Percentiles rank a stretch among this genome's conserved stretches.
Conservation (phyloP, 2,329 filamentous ascomycete species). For the Coleophoma cylindrospora region DNA sequence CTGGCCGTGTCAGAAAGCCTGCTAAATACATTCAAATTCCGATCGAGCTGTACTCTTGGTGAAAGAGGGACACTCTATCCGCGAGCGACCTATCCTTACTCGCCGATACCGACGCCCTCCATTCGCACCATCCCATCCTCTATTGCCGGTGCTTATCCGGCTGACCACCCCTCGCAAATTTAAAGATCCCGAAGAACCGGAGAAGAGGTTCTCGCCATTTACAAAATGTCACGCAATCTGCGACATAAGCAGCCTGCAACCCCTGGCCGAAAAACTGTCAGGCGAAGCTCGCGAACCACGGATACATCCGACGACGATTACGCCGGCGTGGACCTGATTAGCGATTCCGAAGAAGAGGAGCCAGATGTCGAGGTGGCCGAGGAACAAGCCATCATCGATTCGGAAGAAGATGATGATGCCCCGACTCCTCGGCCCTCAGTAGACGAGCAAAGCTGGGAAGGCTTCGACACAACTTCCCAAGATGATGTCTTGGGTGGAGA, state of each 20-base stretch:
- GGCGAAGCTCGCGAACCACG: slow-evolving; percentile 36
- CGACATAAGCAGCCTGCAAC: slow-evolving; percentile 41
- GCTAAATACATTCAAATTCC: slow-evolving; percentile 24
- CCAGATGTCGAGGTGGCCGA: slow-evolving; percentile 73
- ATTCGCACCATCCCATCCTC: background rate
- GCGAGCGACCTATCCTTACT: slow-evolving; percentile 5
- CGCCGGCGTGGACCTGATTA: slow-evolving; percentile 73
- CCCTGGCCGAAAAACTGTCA: slow-evolving; percentile 14
- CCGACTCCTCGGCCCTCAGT: slow-evolving; percentile 27
- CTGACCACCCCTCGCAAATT: slow-evolving; percentile 1
- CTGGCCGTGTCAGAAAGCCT: slow-evolving; percentile 20
- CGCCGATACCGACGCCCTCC: background rate
- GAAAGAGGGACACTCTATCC: slow-evolving; percentile 18
- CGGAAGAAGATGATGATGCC: slow-evolving; percentile 36
- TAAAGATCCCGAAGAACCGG: background rate
- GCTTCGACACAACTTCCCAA: slow-evolving; percentile 39
- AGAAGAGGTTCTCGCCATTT: slow-evolving; percentile 1
- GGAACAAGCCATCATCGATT: slow-evolving; percentile 65
- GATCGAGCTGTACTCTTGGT: slow-evolving; percentile 21
- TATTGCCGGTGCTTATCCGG: too few relatives aligned
- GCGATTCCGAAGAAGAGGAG: slow-evolving; percentile 75
- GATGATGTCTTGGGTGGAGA: slow-evolving; percentile 9
- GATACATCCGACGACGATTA: slow-evolving; percentile 64
- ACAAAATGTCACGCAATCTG: slow-evolving; percentile 39
- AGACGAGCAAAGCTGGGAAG: slow-evolving; percentile 49